Conservation (phyloP, 225 moss, liverwort and hornwort species). For the Bryum argenteum region DNA sequence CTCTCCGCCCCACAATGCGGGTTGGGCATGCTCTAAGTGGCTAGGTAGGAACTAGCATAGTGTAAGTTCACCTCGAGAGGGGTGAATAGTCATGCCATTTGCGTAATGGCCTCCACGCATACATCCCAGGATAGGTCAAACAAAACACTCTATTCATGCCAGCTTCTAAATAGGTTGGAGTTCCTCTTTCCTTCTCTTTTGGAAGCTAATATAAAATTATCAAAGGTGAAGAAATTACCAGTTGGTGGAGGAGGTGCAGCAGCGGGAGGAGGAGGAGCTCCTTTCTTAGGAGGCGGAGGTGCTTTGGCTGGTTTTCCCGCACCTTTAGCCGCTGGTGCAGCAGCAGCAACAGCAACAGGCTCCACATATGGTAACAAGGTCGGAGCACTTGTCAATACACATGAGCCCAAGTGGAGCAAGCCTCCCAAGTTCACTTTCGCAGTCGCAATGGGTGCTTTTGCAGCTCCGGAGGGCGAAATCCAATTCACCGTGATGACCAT, state of each 20-base stretch:
- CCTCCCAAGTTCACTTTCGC: conserved; percentile 48
- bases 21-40: too few species aligned
- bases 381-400: conserved; percentile 28
- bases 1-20: too few species aligned
- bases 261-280: background rate
- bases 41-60: too few species aligned
- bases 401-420: conserved; percentile 40
- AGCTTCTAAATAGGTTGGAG: too few species aligned
- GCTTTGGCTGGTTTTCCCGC: background rate
- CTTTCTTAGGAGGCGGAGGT: conserved; percentile 35
- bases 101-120: too few species aligned
- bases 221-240: background rate
- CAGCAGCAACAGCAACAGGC: background rate
- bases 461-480: conserved; percentile 65
- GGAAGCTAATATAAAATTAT: too few species aligned
- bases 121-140: too few species aligned
- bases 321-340: background rate
- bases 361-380: conserved; percentile 40
- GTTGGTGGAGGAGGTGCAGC: background rate
- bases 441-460: conserved; percentile 55
- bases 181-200: too few species aligned
- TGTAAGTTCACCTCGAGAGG: too few species aligned
- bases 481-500: conserved; percentile 61
- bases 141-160: too few species aligned
- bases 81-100: too few species aligned